A percentile compares a stretch with the other conserved stretches of the same genome.
phyloP scores from a whole-genome alignment of 257 asterid genomes.

The Lavandula angustifolia region DNA sequence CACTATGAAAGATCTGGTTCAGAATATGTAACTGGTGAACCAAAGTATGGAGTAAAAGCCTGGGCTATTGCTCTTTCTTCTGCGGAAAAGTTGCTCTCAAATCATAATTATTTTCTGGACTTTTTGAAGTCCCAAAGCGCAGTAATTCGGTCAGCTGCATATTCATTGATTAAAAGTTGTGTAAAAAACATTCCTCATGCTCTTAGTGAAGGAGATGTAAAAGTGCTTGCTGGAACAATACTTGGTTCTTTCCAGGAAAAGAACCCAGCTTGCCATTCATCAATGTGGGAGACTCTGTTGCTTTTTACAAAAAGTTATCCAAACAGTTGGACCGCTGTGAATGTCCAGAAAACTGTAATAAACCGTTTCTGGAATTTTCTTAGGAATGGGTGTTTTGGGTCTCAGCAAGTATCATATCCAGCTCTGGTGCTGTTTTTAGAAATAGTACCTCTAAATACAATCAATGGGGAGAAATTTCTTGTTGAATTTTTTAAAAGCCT shows the following conservation, averaged over 20 bases:
- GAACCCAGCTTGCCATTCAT: slow-evolving; percentile 78
- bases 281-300: slow-evolving; percentile 87
- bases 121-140: slow-evolving; percentile 80
- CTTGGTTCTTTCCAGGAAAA: slow-evolving; percentile 92
- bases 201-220: slow-evolving; percentile 64
- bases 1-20: slow-evolving; percentile 56
- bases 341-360: slow-evolving; percentile 71
- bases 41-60: slow-evolving; percentile 75
- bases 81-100: slow-evolving; percentile 66
- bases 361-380: slow-evolving; percentile 78
- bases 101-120: slow-evolving; percentile 69
- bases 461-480: slow-evolving; percentile 69
- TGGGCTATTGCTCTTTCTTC: slow-evolving; percentile 61
- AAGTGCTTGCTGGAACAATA: slow-evolving; percentile 69
- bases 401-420: slow-evolving; percentile 93
- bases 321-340: slow-evolving; percentile 69
- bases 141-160: slow-evolving; percentile 79
- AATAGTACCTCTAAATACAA: slow-evolving; percentile 62
- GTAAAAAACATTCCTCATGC: slow-evolving; percentile 76
- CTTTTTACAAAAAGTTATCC: slow-evolving; percentile 69
- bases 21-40: slow-evolving; percentile 56
- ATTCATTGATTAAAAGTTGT: slow-evolving; percentile 73
- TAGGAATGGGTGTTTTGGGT: slow-evolving; percentile 93
- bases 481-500: slow-evolving; percentile 72
- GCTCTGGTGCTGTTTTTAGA: slow-evolving; percentile 74